Conservation (phyloP, 164 flowering plant species). For the Protea cynaroides region DNA sequence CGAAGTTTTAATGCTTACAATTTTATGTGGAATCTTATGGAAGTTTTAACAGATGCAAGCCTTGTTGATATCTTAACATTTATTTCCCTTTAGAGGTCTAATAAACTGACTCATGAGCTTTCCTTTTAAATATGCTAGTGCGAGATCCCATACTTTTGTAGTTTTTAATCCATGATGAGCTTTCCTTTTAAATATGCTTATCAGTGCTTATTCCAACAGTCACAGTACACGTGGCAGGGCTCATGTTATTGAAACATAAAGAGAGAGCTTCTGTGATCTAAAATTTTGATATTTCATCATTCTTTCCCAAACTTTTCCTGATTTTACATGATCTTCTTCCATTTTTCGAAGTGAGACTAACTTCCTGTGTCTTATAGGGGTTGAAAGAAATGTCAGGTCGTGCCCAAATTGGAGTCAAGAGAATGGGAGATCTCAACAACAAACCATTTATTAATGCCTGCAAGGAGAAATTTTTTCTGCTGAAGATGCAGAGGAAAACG, state of each 20-base stretch:
- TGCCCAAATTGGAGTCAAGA: conserved; percentile 52
- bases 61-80: background rate
- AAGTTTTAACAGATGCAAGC: background rate
- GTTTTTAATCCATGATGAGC: background rate
- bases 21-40: background rate
- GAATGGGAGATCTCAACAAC: conserved; percentile 77
- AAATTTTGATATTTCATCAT: background rate
- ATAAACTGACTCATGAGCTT: background rate
- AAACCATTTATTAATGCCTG: conserved; percentile 54
- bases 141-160: too few species aligned
- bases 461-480: conserved; percentile 46
- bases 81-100: background rate
- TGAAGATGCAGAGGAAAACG: conserved; percentile 50
- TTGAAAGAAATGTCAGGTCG: conserved; percentile 36
- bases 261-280: background rate
- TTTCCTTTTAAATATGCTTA: background rate
- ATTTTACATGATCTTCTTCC: too few species aligned
- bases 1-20: too few species aligned
- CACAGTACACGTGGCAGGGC: background rate
- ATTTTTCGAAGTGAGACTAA: background rate
- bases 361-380: conserved; percentile 30
- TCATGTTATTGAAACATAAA: background rate
- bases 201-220: background rate
- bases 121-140: too few species aligned
- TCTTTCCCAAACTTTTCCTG: too few species aligned